Evolutionary conservation across 495 filamentous ascomycete species (phyloP).

Genomic region (Elasticomyces elasticus): DNA sequence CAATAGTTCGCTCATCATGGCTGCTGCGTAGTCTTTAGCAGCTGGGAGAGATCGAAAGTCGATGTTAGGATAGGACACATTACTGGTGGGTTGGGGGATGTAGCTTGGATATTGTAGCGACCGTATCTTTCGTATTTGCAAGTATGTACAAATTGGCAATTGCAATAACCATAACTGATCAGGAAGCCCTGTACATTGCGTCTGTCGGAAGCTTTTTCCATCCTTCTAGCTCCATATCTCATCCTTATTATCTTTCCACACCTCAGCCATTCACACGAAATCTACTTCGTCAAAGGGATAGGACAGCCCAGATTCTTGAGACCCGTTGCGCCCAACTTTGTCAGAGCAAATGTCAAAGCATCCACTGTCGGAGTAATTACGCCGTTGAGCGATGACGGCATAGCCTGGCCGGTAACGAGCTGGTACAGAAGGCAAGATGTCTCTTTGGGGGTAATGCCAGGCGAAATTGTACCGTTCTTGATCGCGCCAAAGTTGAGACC

Average conservation of each 20-base stretch:
- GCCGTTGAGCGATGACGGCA: conserved; percentile 28
- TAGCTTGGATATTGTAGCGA: too few relatives aligned
- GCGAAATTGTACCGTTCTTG: conserved; percentile 25
- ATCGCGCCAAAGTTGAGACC: conserved; percentile 27
- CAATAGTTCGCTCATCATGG: too few relatives aligned
- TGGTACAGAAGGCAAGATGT: conserved; percentile 33
- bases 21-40: too few relatives aligned
- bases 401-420: conserved; percentile 24
- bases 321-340: conserved; percentile 17
- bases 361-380: conserved; percentile 28
- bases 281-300: conserved; percentile 17
- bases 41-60: too few relatives aligned
- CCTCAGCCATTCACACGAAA: background rate
- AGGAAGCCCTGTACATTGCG: too few relatives aligned
- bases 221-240: too few relatives aligned
- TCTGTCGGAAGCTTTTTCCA: too few relatives aligned
- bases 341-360: conserved; percentile 23
- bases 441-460: conserved; percentile 10
- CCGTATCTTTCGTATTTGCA: too few relatives aligned
- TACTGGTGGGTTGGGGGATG: too few relatives aligned
- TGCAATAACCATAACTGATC: too few relatives aligned
- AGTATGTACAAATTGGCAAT: too few relatives aligned
- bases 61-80: too few relatives aligned
- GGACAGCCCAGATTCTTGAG: conserved; percentile 32
- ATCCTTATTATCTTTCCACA: background rate